Base-by-base conservation (phyloP, 2,329 filamentous ascomycete genomes). In the Onygenales sp. region DNA sequence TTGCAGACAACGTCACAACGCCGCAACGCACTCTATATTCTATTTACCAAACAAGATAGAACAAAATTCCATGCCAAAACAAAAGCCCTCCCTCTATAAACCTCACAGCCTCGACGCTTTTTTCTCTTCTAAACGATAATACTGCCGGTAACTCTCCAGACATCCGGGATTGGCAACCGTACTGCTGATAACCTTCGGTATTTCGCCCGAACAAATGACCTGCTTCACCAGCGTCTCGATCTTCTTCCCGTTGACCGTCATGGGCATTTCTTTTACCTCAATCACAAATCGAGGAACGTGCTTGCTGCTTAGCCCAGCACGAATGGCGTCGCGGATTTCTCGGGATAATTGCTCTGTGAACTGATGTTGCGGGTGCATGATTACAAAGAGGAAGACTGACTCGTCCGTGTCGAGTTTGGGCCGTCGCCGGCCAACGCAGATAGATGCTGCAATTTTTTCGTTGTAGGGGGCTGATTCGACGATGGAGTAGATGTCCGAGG, bases 171-270 rank as follows among this genome's bases (percentile, higher is more conserved):
- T 41, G 14, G 38, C 38, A 11, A 41, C 38, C 3, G 38, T 41
- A 4, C 14, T 41, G 14, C 38, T 41, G 38, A 3, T 41, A 11
- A 14, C 14, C 14, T 41, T 41, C 11, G 38, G 38, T 1, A 41
- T 14, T 41, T 41, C 11, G 38, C 38, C 38, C 1, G 14, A 41
- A 55, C 58, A 66, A 14, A 70, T 66, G 17, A 68, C 67, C 56
- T 69, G 64, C 66, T 71, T 77, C 42, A 78, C 70, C 35, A 65
- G 68, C 48, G 66, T 70, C 65, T 72, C 69, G 32, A 75, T 70
- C 55, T 75, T 76, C 61, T 76, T 76, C 6, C 74, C 73, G 54
- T 76, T 75, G 43, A 77, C 70, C 8, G 73, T 75, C 17, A 70
- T 66, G 0, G 72, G 72, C 14, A 75, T 69, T 21, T 71, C 71